Percentiles rank a stretch among this genome's conserved stretches.
These are phyloP conservation scores for Zychaea mexicana DNA, from an alignment of 371 early-diverging fungal genomes.

Conservation along the genomic window DNA sequence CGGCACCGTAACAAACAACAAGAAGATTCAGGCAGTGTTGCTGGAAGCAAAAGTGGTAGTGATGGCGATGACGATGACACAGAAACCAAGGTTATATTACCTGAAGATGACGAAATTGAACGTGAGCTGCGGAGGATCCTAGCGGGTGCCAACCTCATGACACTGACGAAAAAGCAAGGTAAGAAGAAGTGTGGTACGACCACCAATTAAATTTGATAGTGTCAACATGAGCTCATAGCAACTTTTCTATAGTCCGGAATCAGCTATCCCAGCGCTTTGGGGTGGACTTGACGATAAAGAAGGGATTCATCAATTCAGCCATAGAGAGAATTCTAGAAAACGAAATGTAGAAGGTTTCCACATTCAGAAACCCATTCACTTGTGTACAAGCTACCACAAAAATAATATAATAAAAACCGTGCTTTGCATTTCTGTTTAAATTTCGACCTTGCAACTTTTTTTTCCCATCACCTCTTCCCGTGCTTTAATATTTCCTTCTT, in stretches of 20 bases:
- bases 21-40: not conserved
- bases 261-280: constrained; percentile 76
- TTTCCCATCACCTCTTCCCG: constrained; percentile 5
- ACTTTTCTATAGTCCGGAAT: constrained; percentile 67
- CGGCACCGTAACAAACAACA: not conserved
- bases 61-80: not conserved
- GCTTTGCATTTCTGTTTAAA: not conserved
- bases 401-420: not conserved
- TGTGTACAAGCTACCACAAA: not conserved
- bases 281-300: constrained; percentile 77
- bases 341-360: not conserved
- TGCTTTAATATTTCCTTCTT: not conserved
- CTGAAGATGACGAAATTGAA: constrained; percentile 87
- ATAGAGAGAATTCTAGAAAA: constrained; percentile 58
- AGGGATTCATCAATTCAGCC: constrained; percentile 84
- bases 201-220: not conserved
- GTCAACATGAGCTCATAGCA: constrained; percentile 1
- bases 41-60: not conserved
- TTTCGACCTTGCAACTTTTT: not conserved
- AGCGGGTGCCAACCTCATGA: constrained; percentile 76
- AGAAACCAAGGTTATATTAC: constrained; percentile 46
- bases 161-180: constrained; percentile 81
- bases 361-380: not conserved
- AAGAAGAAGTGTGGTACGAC: constrained; percentile 6
- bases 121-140: constrained; percentile 80